Base-by-base conservation (phyloP, 2,329 filamentous ascomycete species). In the Atkinsonella texensis region DNA sequence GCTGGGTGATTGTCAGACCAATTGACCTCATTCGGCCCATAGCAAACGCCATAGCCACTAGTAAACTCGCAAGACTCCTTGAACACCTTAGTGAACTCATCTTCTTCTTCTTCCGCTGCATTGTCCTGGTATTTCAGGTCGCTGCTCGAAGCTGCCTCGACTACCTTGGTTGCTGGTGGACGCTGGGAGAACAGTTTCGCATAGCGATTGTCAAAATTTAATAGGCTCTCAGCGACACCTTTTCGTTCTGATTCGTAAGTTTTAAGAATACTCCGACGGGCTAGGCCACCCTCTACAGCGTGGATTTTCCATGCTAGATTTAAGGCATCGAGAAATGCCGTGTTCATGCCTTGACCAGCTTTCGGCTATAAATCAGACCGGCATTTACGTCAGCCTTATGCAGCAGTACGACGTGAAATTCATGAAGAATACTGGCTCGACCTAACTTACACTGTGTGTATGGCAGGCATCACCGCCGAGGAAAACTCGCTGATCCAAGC, bases 261-360 rank as follows among this genome's bases (percentile, higher is more conserved):
- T 55, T 83, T 79, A 48, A 97, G 77, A 17, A 93, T 75, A 3
- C 80, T 79, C 54, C 87, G 84, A 32, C 82, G 71, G 1, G 89
- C 87, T 58, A 95, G 87, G 12, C 89, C 89, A 28, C 77, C 76
- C 64, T 95, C 89, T 10, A 96, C 91, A 38, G 87, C 83, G 64
- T 95, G 90, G 49, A 96, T 87, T 72, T 97, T 97, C 90, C 90
- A 97, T 8, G 90, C 90, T 41, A 97, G 74, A 66, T 96, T 97
- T 54, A 89, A 80, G 0, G 89, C 89, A 58, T 91, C 85, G 49
- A 86, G 72, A 68, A 89, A 88, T 3, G 84, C 84, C 0, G 85
- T 85, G 61, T 89, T 89, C 85, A 89, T 89, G 32, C 85, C 85
- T 65, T 88, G 85, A 1, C 85, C 85, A 33, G 84, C 85, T 71